Conservation (phyloP, 1,139 yeast genomes). For the Hemisphaericaspora xylanilytica region DNA sequence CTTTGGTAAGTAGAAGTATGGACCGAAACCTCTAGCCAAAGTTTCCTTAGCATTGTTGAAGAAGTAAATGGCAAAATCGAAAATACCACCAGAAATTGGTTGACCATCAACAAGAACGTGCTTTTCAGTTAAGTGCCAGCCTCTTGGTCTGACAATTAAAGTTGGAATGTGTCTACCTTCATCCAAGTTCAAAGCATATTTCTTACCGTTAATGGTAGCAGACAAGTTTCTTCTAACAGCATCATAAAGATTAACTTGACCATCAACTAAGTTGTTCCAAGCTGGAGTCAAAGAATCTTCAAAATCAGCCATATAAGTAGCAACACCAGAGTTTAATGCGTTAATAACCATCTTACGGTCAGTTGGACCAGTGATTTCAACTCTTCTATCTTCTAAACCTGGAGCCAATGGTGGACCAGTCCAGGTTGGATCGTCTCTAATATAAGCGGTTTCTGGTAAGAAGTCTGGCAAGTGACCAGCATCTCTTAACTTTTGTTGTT, state of each 20-base stretch:
- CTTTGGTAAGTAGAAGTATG: constrained; percentile 76
- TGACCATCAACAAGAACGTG: constrained; percentile 74
- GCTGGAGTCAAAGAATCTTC: constrained; percentile 97
- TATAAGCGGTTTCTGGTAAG: constrained; percentile 66
- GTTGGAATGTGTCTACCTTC: constrained; percentile 65
- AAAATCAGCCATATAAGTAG: constrained; percentile 92
- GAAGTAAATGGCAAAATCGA: constrained; percentile 77
- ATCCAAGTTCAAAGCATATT: constrained; percentile 55
- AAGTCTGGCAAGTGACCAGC: constrained; percentile 70
- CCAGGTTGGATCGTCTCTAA: constrained; percentile 76
- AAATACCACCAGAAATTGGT: constrained; percentile 69
- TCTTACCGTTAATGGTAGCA: constrained; percentile 57
- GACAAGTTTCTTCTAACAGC: constrained; percentile 69
- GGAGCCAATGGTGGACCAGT: constrained; percentile 76
- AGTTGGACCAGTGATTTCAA: constrained; percentile 86
- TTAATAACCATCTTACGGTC: constrained; percentile 93
- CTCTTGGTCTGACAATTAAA: constrained; percentile 79
- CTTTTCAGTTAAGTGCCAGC: constrained; percentile 79
- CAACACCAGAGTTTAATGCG: constrained; percentile 85
- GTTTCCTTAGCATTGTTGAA: constrained; percentile 68
- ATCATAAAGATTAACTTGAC: constrained; percentile 91
- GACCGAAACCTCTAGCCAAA: constrained; percentile 63
- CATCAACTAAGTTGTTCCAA: constrained; percentile 82
- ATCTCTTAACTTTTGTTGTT: constrained; percentile 61
- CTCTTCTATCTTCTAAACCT: constrained; percentile 75